Percentiles rank a stretch among this genome's conserved stretches.
These are phyloP conservation scores for Falciphora oryzae DNA, from an alignment of 2,329 filamentous ascomycete genomes.

Conservation along the genomic window DNA sequence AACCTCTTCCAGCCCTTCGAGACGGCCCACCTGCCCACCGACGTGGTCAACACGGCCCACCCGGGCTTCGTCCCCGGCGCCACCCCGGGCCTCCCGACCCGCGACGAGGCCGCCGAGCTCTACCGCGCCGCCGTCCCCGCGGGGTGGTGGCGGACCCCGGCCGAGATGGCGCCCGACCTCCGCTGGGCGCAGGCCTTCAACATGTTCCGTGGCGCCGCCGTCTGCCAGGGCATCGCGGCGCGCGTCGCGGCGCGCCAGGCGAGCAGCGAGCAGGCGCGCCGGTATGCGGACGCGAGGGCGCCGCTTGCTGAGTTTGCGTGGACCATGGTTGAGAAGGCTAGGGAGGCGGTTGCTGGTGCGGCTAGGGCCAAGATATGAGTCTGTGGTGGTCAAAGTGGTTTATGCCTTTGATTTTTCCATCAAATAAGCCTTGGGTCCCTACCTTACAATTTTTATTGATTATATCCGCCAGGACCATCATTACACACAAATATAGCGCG, in stretches of 20 bases:
- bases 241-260: slow-evolving; percentile 80
- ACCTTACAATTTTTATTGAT: too few species aligned
- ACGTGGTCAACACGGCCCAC: slow-evolving; percentile 24
- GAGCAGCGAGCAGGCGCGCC: slow-evolving; percentile 73
- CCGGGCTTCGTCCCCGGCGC: slow-evolving; percentile 54
- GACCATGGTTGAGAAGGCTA: slow-evolving; percentile 54
- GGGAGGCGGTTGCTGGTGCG: neutral
- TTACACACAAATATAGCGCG: too few species aligned
- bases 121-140: slow-evolving; percentile 35
- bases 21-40: slow-evolving; percentile 26
- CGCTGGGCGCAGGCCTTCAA: slow-evolving; percentile 58
- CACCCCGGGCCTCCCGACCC: slow-evolving; percentile 50
- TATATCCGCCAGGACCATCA: too few species aligned
- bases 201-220: slow-evolving; percentile 54
- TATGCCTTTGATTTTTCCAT: too few species aligned
- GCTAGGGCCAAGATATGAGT: slow-evolving; percentile 8
- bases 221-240: slow-evolving; percentile 86
- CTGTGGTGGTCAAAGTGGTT: neutral
- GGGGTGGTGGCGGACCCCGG: slow-evolving; percentile 44
- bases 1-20: slow-evolving; percentile 62
- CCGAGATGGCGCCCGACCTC: slow-evolving; percentile 40
- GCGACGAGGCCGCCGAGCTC: slow-evolving; percentile 28
- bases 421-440: too few species aligned
- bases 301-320: slow-evolving; percentile 76
- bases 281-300: slow-evolving; percentile 63